Conservation (phyloP, 176 grass and related monocot species). For the Oryza glaberrima region DNA sequence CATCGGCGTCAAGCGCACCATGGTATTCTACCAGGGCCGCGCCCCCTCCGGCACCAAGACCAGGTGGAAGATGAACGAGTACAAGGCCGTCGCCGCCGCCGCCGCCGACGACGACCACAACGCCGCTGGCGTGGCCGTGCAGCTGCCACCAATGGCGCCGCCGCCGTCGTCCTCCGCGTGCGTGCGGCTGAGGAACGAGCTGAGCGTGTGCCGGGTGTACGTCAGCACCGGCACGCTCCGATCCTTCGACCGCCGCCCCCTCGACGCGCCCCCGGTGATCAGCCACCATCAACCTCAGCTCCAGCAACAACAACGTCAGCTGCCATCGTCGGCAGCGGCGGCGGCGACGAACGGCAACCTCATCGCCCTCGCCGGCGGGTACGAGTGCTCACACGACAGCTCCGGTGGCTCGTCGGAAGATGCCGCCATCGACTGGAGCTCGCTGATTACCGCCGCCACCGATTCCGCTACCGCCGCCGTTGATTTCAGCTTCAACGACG, state of each 20-base stretch:
- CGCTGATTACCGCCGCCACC: not conserved
- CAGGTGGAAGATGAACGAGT: conserved; percentile 82
- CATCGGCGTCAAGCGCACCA: conserved; percentile 64
- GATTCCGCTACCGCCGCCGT: not conserved
- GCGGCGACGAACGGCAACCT: not conserved
- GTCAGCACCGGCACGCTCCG: conserved; percentile 49
- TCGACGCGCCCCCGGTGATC: not conserved
- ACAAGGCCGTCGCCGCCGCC: conserved; percentile 33
- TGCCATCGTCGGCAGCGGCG: not conserved
- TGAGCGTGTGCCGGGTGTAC: conserved; percentile 74
- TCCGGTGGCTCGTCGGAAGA: not conserved
- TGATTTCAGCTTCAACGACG: conserved; percentile 4
- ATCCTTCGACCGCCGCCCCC: conserved; percentile 69
- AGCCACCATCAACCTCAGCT: not conserved
- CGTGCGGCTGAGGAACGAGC: conserved; percentile 60
- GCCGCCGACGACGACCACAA: not conserved
- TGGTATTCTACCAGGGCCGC: conserved; percentile 72
- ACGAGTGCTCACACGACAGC: not conserved
- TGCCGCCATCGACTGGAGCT: conserved; percentile 29
- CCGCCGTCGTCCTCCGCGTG: not conserved
- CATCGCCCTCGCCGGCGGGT: not conserved
- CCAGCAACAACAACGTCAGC: not conserved
- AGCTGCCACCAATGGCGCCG: not conserved
- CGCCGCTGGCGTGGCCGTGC: not conserved
- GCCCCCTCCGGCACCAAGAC: conserved; percentile 48